Evolutionary conservation across 2,329 filamentous ascomycete genomes (phyloP), one percentile per base, ranked within the genome.

Genomic region (Gliomastix tumulicola): DNA sequence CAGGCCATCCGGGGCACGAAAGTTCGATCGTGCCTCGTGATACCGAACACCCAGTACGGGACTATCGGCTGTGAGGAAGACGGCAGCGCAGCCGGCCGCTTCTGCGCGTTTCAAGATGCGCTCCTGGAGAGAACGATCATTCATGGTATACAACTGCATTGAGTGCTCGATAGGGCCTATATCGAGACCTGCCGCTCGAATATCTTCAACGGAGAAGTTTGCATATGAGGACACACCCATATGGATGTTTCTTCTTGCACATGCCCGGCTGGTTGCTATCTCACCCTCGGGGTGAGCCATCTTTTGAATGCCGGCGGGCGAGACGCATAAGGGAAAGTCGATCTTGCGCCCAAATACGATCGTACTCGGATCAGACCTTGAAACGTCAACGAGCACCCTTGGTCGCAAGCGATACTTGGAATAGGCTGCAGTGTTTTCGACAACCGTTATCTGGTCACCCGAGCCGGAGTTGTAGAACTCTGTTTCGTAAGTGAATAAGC

Each of bases 221-320:
- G 30, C 30, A 19, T 66, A 74, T 0, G 61, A 64, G 1, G 65
- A 70, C 4, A 73, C 49, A 1, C 60, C 66, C 66, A 73, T 71
- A 23, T 57, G 54, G 8, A 73, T 48, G 59, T 62, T 1, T 49
- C 57, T 6, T 11, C 51, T 51, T 1, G 56, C 58, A 10, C 62
- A 65, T 4, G 68, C 70, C 5, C 61, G 56, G 3, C 62, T 66
- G 0, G 66, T 71, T 2, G 62, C 71, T 1, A 65, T 36, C 40
- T 75, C 71, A 4, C 69, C 71, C 18, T 72, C 67, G 1, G 58
- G 54, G 44, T 74, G 71, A 1, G 69, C 70, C 19, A 74, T 59
- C 20, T 61, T 59, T 40, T 74, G 70, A 48, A 73, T 68, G 6
- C 69, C 71, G 2, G 69, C 64, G 0, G 71, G 71, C 7, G 66